Conservation (phyloP, 306 rosid genomes). For the Medicago arabica region DNA sequence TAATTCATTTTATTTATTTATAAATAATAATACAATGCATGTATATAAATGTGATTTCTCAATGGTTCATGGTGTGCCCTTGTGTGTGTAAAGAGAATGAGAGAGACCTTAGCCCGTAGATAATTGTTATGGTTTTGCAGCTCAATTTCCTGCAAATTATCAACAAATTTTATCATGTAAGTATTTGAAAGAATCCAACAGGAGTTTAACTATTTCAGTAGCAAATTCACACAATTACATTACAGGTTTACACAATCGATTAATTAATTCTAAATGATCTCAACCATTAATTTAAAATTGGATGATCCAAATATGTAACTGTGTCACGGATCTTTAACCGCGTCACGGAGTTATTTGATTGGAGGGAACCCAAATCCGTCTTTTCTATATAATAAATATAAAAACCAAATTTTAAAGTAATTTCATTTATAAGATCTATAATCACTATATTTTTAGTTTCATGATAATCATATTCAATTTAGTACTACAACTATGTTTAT, state of each 20-base stretch:
- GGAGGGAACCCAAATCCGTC: too few species aligned
- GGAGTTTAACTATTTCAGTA: background rate
- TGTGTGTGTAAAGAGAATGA: constrained; percentile 6
- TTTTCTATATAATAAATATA: too few species aligned
- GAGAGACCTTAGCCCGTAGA: constrained; percentile 81
- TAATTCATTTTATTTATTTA: background rate
- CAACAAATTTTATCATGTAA: background rate
- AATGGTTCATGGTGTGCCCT: background rate
- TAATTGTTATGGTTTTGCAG: constrained; percentile 83
- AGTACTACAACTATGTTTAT: background rate
- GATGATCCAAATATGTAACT: too few species aligned
- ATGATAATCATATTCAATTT: too few species aligned
- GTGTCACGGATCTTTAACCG: too few species aligned
- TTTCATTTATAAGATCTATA: too few species aligned
- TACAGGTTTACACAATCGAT: too few species aligned
- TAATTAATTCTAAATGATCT: too few species aligned
- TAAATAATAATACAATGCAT: background rate
- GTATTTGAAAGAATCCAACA: constrained; percentile 3
- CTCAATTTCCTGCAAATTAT: constrained; percentile 78
- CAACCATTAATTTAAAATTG: too few species aligned
- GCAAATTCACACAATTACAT: too few species aligned
- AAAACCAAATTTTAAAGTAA: too few species aligned
- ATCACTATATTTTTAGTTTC: too few species aligned
- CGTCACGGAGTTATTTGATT: background rate
- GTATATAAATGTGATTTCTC: background rate